phyloP scores from a whole-genome alignment of 495 filamentous ascomycete species.

The Penicillium verhagenii region DNA sequence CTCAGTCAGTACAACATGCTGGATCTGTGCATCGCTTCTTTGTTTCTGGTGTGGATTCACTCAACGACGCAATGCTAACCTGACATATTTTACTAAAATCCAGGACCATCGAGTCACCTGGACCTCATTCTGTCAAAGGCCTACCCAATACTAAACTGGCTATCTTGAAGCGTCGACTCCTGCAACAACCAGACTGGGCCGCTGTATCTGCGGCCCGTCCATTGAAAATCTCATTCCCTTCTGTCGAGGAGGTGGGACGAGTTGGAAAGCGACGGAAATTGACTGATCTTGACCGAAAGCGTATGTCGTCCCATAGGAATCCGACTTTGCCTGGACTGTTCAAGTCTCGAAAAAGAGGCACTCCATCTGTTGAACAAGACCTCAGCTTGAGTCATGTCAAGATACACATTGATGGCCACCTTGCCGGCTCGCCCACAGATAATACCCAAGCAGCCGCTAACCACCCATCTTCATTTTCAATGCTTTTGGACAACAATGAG shows the following conservation, averaged over 20 bases:
- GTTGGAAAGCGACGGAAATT: slow-evolving; percentile 42
- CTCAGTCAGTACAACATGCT: slow-evolving; percentile 17
- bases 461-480: slow-evolving; percentile 34
- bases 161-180: slow-evolving; percentile 31
- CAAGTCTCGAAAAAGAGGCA: slow-evolving; percentile 2
- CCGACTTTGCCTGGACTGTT: background rate
- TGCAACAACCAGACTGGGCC: slow-evolving; percentile 39
- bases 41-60: background rate
- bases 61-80: background rate
- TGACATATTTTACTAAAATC: background rate
- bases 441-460: slow-evolving; percentile 1
- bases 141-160: slow-evolving; percentile 15
- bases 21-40: background rate
- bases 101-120: background rate
- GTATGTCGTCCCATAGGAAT: slow-evolving; percentile 16
- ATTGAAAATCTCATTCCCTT: slow-evolving; percentile 31
- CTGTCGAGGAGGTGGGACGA: slow-evolving; percentile 25
- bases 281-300: slow-evolving; percentile 30
- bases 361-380: slow-evolving; percentile 6
- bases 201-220: slow-evolving; percentile 33
- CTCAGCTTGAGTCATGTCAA: slow-evolving; percentile 17
- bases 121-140: background rate
- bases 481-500: slow-evolving; percentile 31
- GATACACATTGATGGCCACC: slow-evolving; percentile 30
- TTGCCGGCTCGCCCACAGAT: background rate